Evolutionary conservation across 495 filamentous ascomycete species (phyloP).

Genomic region (Hapsidospora chrysogenum): DNA sequence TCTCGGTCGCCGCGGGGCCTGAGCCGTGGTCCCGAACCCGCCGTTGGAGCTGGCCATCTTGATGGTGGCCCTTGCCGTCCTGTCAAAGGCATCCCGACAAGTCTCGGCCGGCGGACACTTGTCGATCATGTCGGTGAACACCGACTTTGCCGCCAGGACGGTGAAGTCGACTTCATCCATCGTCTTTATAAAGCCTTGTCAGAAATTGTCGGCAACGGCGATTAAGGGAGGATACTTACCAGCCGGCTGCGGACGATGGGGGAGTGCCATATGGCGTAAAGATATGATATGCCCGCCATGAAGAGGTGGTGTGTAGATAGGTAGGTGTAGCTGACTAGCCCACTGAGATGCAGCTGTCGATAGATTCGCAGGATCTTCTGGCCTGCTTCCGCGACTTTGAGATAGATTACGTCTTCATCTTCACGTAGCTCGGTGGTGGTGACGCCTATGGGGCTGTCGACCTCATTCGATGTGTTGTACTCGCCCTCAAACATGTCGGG

Average conservation of each 20-base stretch:
- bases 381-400: constrained; percentile 88
- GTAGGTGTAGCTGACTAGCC: constrained; percentile 90
- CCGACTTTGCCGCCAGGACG: constrained; percentile 72
- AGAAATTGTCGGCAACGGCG: not conserved
- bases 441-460: constrained; percentile 23
- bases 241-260: constrained; percentile 67
- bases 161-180: constrained; percentile 95
- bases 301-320: constrained; percentile 94
- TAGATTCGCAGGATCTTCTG: constrained; percentile 86
- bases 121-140: constrained; percentile 24
- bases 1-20: constrained; percentile 1
- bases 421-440: constrained; percentile 43
- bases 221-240: constrained; percentile 35
- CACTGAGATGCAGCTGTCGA: constrained; percentile 70
- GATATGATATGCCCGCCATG: constrained; percentile 92
- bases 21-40: constrained; percentile 43
- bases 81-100: constrained; percentile 89
- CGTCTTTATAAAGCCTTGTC: constrained; percentile 32
- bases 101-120: constrained; percentile 31
- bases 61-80: constrained; percentile 87
- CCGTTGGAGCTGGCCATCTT: constrained; percentile 78
- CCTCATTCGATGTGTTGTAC: constrained; percentile 45
- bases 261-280: constrained; percentile 96
- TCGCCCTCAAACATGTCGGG: constrained; percentile 70
- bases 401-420: constrained; percentile 78